phyloP scores from a whole-genome alignment of 2,329 filamentous ascomycete genomes.

The Penicillium sp. region DNA sequence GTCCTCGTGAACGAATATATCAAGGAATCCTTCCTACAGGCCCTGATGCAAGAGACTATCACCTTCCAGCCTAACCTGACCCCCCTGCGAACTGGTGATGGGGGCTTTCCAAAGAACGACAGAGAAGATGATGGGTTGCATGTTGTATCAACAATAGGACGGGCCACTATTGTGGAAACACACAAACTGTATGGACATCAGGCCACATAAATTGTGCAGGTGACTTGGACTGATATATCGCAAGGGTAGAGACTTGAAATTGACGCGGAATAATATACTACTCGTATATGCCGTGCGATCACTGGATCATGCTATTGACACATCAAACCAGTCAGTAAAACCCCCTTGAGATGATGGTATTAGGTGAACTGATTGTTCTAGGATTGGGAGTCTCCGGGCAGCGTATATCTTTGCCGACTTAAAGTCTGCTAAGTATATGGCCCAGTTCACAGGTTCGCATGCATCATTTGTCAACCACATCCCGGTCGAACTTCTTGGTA shows the following conservation, averaged over 20 bases:
- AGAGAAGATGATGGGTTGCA: no score
- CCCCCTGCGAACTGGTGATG: no score
- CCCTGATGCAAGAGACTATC: slow-evolving; percentile 44
- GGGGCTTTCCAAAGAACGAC: no score
- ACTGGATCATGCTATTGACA: slow-evolving; percentile 54
- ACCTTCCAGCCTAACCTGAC: no score
- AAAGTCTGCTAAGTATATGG: slow-evolving; percentile 55
- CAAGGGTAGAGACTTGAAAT: no score
- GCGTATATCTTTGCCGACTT: slow-evolving; percentile 53
- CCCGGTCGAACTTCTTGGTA: slow-evolving; percentile 50
- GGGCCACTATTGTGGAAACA: not conserved
- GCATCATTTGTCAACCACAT: slow-evolving; percentile 56
- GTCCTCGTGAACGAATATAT: slow-evolving; percentile 63
- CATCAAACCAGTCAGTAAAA: slow-evolving; percentile 32
- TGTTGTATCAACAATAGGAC: not conserved
- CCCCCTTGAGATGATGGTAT: slow-evolving; percentile 22
- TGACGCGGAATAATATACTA: no score
- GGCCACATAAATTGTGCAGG: no score
- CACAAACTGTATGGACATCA: not conserved
- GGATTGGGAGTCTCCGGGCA: no score
- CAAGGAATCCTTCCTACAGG: slow-evolving; percentile 52
- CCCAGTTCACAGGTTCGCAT: slow-evolving; percentile 52
- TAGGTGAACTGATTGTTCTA: no score
- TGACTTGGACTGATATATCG: no score
- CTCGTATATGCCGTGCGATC: slow-evolving; percentile 48